These are phyloP conservation scores for Hebeloma cylindrosporum DNA, from an alignment of 768 basidiomycete species.

Conservation along the genomic window DNA sequence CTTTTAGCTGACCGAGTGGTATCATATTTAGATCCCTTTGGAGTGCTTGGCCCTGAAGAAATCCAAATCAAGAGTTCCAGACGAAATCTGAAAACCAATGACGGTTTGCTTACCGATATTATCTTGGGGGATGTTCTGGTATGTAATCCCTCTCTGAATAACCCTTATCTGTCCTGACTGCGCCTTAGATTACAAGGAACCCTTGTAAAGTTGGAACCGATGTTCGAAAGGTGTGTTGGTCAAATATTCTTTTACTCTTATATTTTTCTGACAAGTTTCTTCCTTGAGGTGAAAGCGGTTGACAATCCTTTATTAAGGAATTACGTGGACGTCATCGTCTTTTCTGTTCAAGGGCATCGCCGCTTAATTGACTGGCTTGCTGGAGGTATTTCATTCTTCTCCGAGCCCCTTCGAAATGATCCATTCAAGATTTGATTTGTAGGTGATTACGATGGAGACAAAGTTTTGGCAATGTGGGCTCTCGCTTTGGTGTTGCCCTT, in stretches of 20 bases:
- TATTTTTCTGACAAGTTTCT: neutral
- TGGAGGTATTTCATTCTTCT: conserved; percentile 44
- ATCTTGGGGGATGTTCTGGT: conserved; percentile 57
- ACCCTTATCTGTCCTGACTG: neutral
- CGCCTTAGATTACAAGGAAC: conserved; percentile 49
- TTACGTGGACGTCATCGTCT: conserved; percentile 58
- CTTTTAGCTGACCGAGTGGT: neutral
- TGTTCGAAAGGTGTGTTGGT: conserved; percentile 51
- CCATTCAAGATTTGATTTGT: neutral
- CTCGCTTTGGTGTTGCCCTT: conserved; percentile 53
- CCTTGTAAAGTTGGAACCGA: conserved; percentile 72
- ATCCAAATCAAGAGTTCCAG: conserved; percentile 55
- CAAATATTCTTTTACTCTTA: neutral
- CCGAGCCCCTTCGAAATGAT: neutral
- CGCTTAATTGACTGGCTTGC: conserved; percentile 63
- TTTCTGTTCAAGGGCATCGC: conserved; percentile 47
- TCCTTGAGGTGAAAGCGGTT: conserved; percentile 56
- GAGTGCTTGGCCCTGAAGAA: conserved; percentile 51
- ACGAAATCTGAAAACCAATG: conserved; percentile 37
- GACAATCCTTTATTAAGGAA: conserved; percentile 45
- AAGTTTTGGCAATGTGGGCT: conserved; percentile 57
- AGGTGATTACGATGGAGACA: conserved; percentile 78
- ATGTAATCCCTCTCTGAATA: neutral
- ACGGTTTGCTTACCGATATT: conserved; percentile 48
- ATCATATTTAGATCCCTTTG: conserved; percentile 45